Conservation (phyloP, 495 filamentous ascomycete genomes). For the Cercophora newfieldiana region DNA sequence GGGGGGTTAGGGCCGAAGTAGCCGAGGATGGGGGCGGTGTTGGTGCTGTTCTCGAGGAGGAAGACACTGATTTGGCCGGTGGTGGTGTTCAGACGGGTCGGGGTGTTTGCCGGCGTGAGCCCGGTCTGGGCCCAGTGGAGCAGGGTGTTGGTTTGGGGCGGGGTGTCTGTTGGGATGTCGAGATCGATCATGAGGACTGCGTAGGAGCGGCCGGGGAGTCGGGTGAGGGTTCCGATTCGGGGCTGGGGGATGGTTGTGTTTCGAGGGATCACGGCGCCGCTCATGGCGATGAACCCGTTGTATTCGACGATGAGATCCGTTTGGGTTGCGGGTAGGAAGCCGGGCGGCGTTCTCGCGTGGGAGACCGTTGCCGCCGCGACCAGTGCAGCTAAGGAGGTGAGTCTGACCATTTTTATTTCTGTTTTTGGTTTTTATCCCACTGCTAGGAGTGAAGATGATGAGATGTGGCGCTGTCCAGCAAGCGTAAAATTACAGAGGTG, state of each 20-base stretch:
- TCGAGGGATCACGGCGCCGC: slow-evolving; percentile 38
- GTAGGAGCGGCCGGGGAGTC: slow-evolving; percentile 36
- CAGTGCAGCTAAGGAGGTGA: slow-evolving; percentile 31
- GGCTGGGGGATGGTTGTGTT: slow-evolving; percentile 24
- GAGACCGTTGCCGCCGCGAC: slow-evolving; percentile 29
- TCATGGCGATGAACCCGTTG: slow-evolving; percentile 28
- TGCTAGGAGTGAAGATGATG: background rate
- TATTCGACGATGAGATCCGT: slow-evolving; percentile 40
- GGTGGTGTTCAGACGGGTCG: slow-evolving; percentile 33
- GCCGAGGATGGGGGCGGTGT: slow-evolving; percentile 28
- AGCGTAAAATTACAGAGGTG: background rate
- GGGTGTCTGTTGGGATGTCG: slow-evolving; percentile 44
- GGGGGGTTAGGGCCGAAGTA: slow-evolving; percentile 44
- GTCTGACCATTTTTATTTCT: slow-evolving; percentile 32
- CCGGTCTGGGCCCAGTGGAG: slow-evolving; percentile 48
- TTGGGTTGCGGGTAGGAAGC: slow-evolving; percentile 37
- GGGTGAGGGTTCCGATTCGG: slow-evolving; percentile 24
- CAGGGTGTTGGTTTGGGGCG: slow-evolving; percentile 38
- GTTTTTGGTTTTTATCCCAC: background rate
- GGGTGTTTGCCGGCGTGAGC: slow-evolving; percentile 34
- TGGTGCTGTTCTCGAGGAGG: slow-evolving; percentile 32
- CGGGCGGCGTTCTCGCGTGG: slow-evolving; percentile 38
- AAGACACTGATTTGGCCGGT: slow-evolving; percentile 33
- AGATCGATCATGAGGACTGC: slow-evolving; percentile 45
- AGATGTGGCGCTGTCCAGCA: background rate